Conservation (phyloP, 495 filamentous ascomycete genomes). For the Penicillium robsamsonii region DNA sequence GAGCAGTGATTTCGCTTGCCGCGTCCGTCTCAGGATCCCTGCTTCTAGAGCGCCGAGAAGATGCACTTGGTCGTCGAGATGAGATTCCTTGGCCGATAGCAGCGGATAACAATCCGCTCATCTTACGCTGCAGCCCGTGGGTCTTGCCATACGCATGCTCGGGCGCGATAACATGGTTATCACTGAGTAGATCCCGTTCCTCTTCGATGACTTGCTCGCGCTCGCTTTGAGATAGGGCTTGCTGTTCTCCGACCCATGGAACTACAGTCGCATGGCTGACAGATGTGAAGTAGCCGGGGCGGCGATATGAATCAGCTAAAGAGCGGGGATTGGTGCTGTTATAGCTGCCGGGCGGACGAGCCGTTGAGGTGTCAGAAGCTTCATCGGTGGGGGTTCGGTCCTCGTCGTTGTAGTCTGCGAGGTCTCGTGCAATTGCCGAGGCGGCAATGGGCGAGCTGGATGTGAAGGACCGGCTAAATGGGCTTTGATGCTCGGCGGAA, state of each 20-base stretch:
- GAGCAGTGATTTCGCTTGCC: constrained; percentile 49
- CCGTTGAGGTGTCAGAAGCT: constrained; percentile 47
- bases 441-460: constrained; percentile 64
- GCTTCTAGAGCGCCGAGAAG: constrained; percentile 18
- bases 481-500: constrained; percentile 24
- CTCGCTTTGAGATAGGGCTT: constrained; percentile 59
- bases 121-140: constrained; percentile 27
- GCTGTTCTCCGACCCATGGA: constrained; percentile 42
- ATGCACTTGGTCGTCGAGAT: constrained; percentile 14
- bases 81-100: constrained; percentile 13
- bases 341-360: constrained; percentile 40
- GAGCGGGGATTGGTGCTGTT: constrained; percentile 44
- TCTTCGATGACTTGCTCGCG: constrained; percentile 62
- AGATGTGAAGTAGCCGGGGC: constrained; percentile 63
- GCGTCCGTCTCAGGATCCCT: constrained; percentile 14
- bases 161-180: constrained; percentile 71
- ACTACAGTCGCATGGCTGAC: constrained; percentile 53
- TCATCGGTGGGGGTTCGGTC: constrained; percentile 45
- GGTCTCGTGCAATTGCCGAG: constrained; percentile 66
- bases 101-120: constrained; percentile 29
- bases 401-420: constrained; percentile 57
- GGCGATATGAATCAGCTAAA: constrained; percentile 67
- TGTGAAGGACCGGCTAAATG: constrained; percentile 43
- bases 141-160: constrained; percentile 49
- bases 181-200: constrained; percentile 71